phyloP scores from a whole-genome alignment of 2,329 filamentous ascomycete genomes.

The Trichophyton benhamiae region DNA sequence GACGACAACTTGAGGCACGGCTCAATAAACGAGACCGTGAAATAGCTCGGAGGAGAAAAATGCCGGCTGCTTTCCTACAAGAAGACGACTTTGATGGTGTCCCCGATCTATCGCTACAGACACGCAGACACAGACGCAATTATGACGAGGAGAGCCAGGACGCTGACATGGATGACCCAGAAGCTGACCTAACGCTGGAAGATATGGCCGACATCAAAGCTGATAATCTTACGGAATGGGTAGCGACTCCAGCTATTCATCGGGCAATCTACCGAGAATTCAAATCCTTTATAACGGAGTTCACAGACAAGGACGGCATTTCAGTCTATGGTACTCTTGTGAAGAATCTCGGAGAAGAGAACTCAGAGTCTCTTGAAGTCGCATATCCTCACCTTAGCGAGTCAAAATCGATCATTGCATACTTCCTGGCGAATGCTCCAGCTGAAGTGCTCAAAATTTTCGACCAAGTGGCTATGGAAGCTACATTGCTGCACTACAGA shows the following conservation, averaged over 20 bases:
- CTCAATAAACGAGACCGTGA: conserved; percentile 52
- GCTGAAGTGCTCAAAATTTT: conserved; percentile 94
- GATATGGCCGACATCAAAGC: conserved; percentile 88
- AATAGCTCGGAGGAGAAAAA: conserved; percentile 44
- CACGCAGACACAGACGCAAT: conserved; percentile 68
- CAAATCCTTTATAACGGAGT: conserved; percentile 93
- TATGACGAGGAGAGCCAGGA: conserved; percentile 95
- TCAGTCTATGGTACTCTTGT: conserved; percentile 95
- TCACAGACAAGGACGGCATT: conserved; percentile 73
- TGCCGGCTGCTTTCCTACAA: conserved; percentile 51
- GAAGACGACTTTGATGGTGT: conserved; percentile 76
- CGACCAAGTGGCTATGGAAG: conserved; percentile 92
- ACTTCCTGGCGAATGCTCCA: conserved; percentile 90
- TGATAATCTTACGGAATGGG: conserved; percentile 87
- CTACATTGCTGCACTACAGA: conserved; percentile 87
- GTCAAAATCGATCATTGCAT: conserved; percentile 85
- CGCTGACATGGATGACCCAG: conserved; percentile 86
- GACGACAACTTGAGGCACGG: conserved; percentile 50
- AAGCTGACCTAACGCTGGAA: conserved; percentile 86
- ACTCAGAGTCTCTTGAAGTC: conserved; percentile 90
- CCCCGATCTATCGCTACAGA: conserved; percentile 73
- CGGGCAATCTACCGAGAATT: conserved; percentile 92
- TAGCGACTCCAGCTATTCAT: conserved; percentile 77
- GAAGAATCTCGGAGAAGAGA: conserved; percentile 88
- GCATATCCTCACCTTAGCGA: conserved; percentile 86